These are phyloP conservation scores for Fusarium hostae DNA, from an alignment of 2,329 filamentous ascomycete species.

Conservation along the genomic window DNA sequence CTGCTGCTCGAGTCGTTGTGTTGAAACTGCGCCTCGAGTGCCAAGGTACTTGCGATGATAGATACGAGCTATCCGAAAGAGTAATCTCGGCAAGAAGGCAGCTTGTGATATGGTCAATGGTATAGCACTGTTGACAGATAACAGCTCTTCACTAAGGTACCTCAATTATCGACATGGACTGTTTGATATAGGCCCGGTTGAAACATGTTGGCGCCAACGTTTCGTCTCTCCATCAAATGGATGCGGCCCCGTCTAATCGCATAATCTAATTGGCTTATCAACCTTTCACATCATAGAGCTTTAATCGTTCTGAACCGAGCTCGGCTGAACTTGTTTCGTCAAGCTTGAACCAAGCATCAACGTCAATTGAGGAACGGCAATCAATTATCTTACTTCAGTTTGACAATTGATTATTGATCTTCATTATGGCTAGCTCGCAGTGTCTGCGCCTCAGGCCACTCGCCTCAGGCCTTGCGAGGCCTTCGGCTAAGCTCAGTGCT, in stretches of 20 bases:
- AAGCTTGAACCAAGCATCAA: constrained; percentile 5
- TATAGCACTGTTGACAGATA: not conserved
- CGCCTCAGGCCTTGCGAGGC: constrained; percentile 35
- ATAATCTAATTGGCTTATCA: constrained; percentile 18
- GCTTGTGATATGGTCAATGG: not conserved
- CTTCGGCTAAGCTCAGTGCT: constrained; percentile 32
- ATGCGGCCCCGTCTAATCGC: constrained; percentile 23
- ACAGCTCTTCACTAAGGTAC: not conserved
- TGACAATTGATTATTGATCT: not conserved
- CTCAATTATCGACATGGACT: constrained; percentile 2
- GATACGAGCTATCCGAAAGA: not conserved
- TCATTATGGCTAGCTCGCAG: constrained; percentile 41
- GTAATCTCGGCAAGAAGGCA: constrained; percentile 9
- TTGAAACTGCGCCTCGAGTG: not conserved
- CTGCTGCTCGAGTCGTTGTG: not conserved
- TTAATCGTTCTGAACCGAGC: constrained; percentile 16
- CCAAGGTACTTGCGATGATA: constrained; percentile 4
- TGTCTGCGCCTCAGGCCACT: constrained; percentile 39
- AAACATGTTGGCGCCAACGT: constrained; percentile 11
- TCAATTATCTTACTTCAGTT: not conserved
- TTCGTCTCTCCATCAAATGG: constrained; percentile 7
- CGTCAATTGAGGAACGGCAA: not conserved
- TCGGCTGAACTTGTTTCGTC: constrained; percentile 23
- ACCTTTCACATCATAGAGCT: constrained; percentile 32
- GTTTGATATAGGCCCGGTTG: constrained; percentile 16